These are phyloP conservation scores for Amanita fuliginea DNA, from an alignment of 768 basidiomycete species.

Conservation along the genomic window DNA sequence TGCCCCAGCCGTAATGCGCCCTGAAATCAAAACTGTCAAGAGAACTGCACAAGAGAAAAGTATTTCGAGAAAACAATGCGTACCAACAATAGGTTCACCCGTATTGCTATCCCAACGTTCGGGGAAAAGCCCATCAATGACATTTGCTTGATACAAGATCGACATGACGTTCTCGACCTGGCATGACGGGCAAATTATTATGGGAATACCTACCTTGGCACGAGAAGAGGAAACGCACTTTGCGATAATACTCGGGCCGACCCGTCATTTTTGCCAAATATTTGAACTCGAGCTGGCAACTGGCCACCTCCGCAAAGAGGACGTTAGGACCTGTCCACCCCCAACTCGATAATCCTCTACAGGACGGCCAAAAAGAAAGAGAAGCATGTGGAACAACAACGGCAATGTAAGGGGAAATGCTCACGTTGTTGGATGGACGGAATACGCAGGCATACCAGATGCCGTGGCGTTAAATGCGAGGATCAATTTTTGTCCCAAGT, in stretches of 20 bases:
- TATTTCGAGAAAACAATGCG: slow-evolving; percentile 1
- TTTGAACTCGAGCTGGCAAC: slow-evolving; percentile 68
- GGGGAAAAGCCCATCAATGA: slow-evolving; percentile 23
- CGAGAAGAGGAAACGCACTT: slow-evolving; percentile 11
- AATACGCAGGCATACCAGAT: slow-evolving; percentile 52
- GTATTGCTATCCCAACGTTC: slow-evolving; percentile 18
- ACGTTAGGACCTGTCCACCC: slow-evolving; percentile 19
- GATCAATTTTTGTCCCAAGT: slow-evolving; percentile 51
- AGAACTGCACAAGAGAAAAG: neutral
- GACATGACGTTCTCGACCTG: slow-evolving; percentile 28
- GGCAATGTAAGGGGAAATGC: slow-evolving; percentile 7
- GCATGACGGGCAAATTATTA: neutral
- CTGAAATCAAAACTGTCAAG: neutral
- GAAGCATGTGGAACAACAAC: neutral
- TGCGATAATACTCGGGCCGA: slow-evolving; percentile 36
- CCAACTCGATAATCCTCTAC: slow-evolving; percentile 20
- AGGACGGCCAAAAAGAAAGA: neutral
- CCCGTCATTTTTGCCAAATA: slow-evolving; percentile 63
- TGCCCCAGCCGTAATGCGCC: slow-evolving; percentile 41
- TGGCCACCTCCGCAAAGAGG: slow-evolving; percentile 29
- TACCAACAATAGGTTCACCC: slow-evolving; percentile 17
- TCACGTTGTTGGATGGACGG: slow-evolving; percentile 45
- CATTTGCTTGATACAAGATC: slow-evolving; percentile 21
- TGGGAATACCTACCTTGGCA: neutral
- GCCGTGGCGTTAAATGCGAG: slow-evolving; percentile 51